A percentile compares a stretch with the other conserved stretches of the same genome.
Evolutionary conservation across 345 rosid species (phyloP).

Genomic region (Gossypium sturtianum): DNA sequence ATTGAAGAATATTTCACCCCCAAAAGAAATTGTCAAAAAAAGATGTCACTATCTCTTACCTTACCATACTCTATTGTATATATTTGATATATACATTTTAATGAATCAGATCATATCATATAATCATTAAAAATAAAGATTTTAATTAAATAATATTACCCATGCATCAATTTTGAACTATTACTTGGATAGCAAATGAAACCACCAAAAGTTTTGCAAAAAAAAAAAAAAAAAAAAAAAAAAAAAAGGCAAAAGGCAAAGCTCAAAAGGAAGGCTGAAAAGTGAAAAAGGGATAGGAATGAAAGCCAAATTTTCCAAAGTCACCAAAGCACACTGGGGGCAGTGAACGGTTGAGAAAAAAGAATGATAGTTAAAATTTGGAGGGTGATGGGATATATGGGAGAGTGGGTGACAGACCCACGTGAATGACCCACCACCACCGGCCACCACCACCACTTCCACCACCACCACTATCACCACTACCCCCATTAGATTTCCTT

Average conservation of each 20-base stretch:
- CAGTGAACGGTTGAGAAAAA: slow-evolving; percentile 10
- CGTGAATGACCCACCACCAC: slow-evolving; percentile 70
- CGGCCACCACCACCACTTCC: slow-evolving; percentile 42
- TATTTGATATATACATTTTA: background rate
- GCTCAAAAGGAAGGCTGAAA: slow-evolving; percentile 16
- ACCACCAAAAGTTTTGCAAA: slow-evolving; percentile 16
- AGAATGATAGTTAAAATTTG: background rate
- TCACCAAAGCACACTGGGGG: slow-evolving; percentile 26
- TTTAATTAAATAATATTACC: background rate
- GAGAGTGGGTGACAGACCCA: slow-evolving; percentile 66
- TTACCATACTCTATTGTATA: background rate
- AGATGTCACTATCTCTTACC: background rate
- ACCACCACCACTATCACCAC: slow-evolving; percentile 16
- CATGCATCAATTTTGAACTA: background rate
- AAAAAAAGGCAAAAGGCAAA: slow-evolving; percentile 19
- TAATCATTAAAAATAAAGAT: too few species aligned
- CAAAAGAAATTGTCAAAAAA: slow-evolving; percentile 6
- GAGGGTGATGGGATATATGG: slow-evolving; percentile 6
- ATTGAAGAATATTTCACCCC: slow-evolving; percentile 3
- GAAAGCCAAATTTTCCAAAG: slow-evolving; percentile 8
- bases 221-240: background rate
- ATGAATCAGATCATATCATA: too few species aligned
- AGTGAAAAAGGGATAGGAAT: background rate
- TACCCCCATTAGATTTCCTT: slow-evolving; percentile 37
- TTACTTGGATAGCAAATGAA: slow-evolving; percentile 8